A percentile compares a stretch with the other conserved stretches of the same genome.
These are phyloP conservation scores for Pyrus hybrid DNA, from an alignment of 331 rosid genomes.

Conservation along the genomic window DNA sequence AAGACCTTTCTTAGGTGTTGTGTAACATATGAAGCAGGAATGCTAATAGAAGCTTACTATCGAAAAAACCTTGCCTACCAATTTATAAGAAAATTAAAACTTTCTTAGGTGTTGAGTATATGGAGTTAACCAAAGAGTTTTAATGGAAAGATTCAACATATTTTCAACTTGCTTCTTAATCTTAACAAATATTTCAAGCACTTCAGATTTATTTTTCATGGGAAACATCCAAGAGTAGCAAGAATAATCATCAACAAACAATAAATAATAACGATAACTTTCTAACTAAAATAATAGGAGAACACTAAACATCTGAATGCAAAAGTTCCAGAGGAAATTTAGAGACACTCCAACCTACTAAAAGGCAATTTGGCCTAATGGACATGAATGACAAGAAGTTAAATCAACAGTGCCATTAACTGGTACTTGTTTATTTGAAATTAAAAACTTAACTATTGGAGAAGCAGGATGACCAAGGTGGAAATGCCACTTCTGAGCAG, in stretches of 20 bases:
- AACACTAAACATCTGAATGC: neutral
- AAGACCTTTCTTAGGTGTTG: no score
- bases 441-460: no score
- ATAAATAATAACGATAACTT: no score
- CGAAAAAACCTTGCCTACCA: neutral
- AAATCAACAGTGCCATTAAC: neutral
- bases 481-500: no score
- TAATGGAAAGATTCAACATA: neutral
- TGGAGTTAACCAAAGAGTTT: neutral
- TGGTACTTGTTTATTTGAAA: neutral
- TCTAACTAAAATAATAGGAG: neutral
- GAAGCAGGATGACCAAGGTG: no score
- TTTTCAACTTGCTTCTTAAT: neutral
- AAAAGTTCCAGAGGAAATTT: neutral
- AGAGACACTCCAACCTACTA: neutral
- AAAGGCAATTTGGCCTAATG: neutral
- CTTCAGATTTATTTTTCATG: neutral
- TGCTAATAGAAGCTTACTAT: no score
- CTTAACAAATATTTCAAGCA: neutral
- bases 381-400: neutral
- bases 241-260: neutral
- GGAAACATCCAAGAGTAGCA: neutral
- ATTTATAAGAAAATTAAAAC: neutral
- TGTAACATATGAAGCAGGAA: neutral
- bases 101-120: no score